Conservation (phyloP, 2,329 filamentous ascomycete species). For the Cytospora chrysosperma region DNA sequence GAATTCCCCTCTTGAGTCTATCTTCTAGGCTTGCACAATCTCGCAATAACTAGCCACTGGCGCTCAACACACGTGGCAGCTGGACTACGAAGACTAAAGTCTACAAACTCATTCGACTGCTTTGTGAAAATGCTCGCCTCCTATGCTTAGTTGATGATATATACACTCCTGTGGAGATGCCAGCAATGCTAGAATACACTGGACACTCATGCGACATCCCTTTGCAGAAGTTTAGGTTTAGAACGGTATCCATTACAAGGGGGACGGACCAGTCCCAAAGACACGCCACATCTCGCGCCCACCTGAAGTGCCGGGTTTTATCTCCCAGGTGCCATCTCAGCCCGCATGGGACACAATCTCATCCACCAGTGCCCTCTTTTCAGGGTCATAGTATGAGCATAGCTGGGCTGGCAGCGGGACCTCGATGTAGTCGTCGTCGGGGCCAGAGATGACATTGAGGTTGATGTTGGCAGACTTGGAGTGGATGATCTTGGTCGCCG, state of each 20-base stretch:
- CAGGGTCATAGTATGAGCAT: conserved; percentile 68
- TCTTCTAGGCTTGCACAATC: neutral
- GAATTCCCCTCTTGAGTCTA: neutral
- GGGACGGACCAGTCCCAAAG: neutral
- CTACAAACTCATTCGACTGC: neutral
- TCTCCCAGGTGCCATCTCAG: conserved; percentile 41
- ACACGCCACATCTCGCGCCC: neutral
- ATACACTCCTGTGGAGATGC: neutral
- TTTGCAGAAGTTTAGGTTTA: neutral
- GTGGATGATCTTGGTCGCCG: conserved; percentile 77
- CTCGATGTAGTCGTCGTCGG: conserved; percentile 81
- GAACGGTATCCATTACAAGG: neutral
- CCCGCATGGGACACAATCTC: conserved; percentile 96
- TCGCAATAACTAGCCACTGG: neutral
- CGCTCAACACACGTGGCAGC: neutral
- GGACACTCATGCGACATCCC: neutral
- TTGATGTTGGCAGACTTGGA: conserved; percentile 89
- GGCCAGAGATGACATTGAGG: conserved; percentile 72
- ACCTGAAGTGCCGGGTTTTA: neutral
- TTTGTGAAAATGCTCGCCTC: neutral
- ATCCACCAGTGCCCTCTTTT: conserved; percentile 73
- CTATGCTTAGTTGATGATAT: neutral
- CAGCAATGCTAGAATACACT: neutral
- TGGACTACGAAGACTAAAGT: neutral
- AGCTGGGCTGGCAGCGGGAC: conserved; percentile 87